phyloP scores from a whole-genome alignment of 2,329 filamentous ascomycete species.

The Canariomyces notabilis region DNA sequence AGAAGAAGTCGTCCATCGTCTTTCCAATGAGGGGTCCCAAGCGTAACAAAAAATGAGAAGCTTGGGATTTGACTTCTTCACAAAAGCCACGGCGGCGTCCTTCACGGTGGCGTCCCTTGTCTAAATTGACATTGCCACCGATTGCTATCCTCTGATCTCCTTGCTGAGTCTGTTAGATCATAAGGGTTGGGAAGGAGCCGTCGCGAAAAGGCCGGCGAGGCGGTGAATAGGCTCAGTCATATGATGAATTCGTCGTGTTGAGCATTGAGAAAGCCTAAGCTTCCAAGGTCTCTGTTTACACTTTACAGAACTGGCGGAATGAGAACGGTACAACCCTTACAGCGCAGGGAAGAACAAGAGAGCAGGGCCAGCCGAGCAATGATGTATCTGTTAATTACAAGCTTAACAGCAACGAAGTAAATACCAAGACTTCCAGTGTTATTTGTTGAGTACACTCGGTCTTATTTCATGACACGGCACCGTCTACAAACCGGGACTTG shows the following conservation, averaged over 20 bases:
- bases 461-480: too few species aligned
- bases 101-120: not conserved
- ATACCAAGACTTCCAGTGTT: too few species aligned
- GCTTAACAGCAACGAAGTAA: too few species aligned
- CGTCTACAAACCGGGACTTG: too few species aligned
- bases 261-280: not conserved
- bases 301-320: not conserved
- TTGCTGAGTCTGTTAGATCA: not conserved
- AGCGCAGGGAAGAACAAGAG: not conserved
- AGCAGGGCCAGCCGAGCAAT: not conserved
- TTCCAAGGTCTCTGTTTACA: not conserved
- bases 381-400: too few species aligned
- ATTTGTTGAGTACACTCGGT: too few species aligned
- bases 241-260: not conserved
- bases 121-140: not conserved
- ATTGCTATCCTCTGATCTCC: not conserved
- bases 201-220: too few species aligned
- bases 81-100: too few species aligned
- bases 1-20: conserved; percentile 54
- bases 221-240: not conserved
- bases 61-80: not conserved
- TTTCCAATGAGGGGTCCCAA: conserved; percentile 46
- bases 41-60: conserved; percentile 24
- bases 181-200: too few species aligned
- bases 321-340: not conserved